Base-by-base conservation (phyloP, 352 stramenopile species). In the Pythium oligandrum region DNA sequence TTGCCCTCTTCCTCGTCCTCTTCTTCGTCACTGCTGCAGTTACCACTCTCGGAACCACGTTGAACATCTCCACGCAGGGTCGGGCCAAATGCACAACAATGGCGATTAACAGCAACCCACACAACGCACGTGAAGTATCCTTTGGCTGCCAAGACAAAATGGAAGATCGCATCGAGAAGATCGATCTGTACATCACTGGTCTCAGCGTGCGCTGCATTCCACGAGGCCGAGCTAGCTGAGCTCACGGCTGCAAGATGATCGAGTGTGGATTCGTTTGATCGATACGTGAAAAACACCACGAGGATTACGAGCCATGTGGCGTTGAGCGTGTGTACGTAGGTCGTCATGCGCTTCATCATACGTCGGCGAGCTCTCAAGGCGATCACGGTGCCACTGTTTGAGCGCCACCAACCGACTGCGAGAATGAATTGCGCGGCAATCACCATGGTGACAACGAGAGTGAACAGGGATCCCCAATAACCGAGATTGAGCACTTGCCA, bases 301-400 rank as follows among this genome's bases (percentile, higher is more conserved):
- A 90, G 55, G 3, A 88, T 51, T 1, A 83, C 59, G 6, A 90
- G 58, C 79, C 79, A 90, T 37, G 74, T 81, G 0, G 61, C 73
- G 40, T 85, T 86, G 30, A 88, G 66, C 35, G 77, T 78, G 58
- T 87, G 79, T 0, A 88, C 79, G 55, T 86, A 88, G 26, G 82
- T 68, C 3, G 73, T 68, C 76, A 88, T 88, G 51, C 77, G 79
- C 57, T 83, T 86, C 76, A 90, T 86, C 51, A 88, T 78, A 8
- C 75, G 76, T 7, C 77, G 71, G 4, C 79, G 64, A 11, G 77
- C 79, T 51, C 85, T 85, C 7, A 88, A 65, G 8, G 77, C 79
- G 45, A 88, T 84, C 33, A 88, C 75, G 6, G 77, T 88, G 35
- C 79, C 79, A 56, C 76, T 86, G 49, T 84, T 90, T n/a, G 79